phyloP scores from a whole-genome alignment of 108 stramenopile genomes.

The Stephanodiscus minutulus region DNA sequence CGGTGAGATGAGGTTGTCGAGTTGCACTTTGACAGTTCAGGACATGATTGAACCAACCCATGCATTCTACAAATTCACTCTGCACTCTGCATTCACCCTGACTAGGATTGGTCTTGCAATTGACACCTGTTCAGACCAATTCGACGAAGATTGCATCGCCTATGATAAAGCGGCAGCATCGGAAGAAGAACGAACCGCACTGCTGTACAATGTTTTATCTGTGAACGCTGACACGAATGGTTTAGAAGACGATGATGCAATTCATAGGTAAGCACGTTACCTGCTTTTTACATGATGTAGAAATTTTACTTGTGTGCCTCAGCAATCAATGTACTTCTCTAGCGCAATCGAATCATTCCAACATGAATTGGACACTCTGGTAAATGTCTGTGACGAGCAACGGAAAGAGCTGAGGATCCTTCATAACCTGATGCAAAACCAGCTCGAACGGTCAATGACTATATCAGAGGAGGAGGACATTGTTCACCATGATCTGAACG shows the following conservation, averaged over 20 bases:
- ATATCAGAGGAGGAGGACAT: constrained; percentile 26
- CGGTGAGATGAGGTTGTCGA: constrained; percentile 15
- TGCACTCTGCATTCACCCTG: neutral
- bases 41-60: neutral
- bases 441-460: constrained; percentile 22
- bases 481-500: constrained; percentile 28
- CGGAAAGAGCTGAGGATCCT: constrained; percentile 30
- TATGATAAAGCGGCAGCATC: constrained; percentile 40
- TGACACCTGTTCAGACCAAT: constrained; percentile 20
- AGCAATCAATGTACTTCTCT: neutral
- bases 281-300: constrained; percentile 1
- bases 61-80: neutral
- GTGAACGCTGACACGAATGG: constrained; percentile 13
- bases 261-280: constrained; percentile 22
- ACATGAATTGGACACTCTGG: constrained; percentile 28
- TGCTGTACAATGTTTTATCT: constrained; percentile 17
- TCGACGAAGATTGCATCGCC: constrained; percentile 25
- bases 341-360: constrained; percentile 41
- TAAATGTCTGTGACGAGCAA: constrained; percentile 33
- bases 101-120: constrained; percentile 28
- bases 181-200: constrained; percentile 32
- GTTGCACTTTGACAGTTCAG: neutral
- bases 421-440: constrained; percentile 38
- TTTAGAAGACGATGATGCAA: constrained; percentile 23
- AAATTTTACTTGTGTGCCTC: neutral